Conservation (phyloP, 805 yeast genomes). For the Candida adriatica region DNA sequence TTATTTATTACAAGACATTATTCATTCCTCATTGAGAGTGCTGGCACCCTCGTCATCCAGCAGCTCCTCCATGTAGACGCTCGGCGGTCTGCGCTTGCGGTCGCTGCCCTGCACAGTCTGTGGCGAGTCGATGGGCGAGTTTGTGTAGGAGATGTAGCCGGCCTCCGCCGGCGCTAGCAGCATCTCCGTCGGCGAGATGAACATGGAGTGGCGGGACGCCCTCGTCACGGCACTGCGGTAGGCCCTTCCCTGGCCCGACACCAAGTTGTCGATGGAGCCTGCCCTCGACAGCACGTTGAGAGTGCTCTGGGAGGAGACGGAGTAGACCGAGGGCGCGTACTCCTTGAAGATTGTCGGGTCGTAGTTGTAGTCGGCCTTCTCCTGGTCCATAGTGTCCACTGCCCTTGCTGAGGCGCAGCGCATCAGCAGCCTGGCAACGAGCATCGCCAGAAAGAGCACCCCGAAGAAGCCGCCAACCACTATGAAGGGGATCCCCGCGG, state of each 20-base stretch:
- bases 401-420: conserved; percentile 23
- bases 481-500: conserved; percentile 72
- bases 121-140: conserved; percentile 23
- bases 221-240: conserved; percentile 20
- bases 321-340: conserved; percentile 23
- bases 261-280: conserved; percentile 15
- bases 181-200: conserved; percentile 45
- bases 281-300: conserved; percentile 19
- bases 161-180: conserved; percentile 14
- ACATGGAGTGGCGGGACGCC: conserved; percentile 37
- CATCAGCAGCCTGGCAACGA: conserved; percentile 21
- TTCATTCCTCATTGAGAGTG: no score
- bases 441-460: conserved; percentile 25
- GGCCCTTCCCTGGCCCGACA: conserved; percentile 17
- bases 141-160: conserved; percentile 7
- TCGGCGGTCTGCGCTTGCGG: conserved; percentile 37
- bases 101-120: conserved; percentile 2
- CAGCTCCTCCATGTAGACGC: conserved; percentile 40
- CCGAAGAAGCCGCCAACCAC: conserved; percentile 68
- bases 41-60: conserved; percentile 32
- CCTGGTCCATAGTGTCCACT: conserved; percentile 17
- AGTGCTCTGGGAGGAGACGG: conserved; percentile 26
- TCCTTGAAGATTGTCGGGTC: conserved; percentile 18
- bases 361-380: conserved; percentile 14
- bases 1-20: no score